Evolutionary conservation across 2,329 filamentous ascomycete species (phyloP).

Genomic region (Stylonectria norvegica): DNA sequence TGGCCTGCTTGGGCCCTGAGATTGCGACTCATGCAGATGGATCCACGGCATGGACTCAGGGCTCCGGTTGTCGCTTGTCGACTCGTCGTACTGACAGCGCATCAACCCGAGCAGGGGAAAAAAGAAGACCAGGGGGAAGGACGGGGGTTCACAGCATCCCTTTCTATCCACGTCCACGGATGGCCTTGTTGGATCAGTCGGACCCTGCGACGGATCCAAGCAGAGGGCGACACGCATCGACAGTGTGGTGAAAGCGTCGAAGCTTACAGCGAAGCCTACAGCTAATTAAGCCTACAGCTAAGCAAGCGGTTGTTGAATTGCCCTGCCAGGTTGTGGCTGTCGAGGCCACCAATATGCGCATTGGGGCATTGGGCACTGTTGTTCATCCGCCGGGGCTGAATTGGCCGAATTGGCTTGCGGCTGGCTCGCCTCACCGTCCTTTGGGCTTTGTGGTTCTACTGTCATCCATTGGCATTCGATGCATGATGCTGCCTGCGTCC

Average conservation of each 20-base stretch:
- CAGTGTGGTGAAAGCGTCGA: too few relatives aligned
- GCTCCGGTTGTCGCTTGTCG: neutral
- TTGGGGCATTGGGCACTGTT: too few relatives aligned
- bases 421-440: constrained; percentile 13
- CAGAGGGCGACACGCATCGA: constrained; percentile 10
- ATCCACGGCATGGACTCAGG: constrained; percentile 19
- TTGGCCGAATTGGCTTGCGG: constrained; percentile 7
- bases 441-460: constrained; percentile 7
- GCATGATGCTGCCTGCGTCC: constrained; percentile 3
- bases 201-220: constrained; percentile 8
- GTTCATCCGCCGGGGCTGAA: too few relatives aligned
- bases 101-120: constrained; percentile 13
- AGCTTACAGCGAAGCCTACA: too few relatives aligned
- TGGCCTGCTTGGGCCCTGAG: constrained; percentile 10
- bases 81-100: constrained; percentile 26
- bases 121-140: neutral
- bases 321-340: constrained; percentile 9
- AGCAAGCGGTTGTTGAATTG: constrained; percentile 3
- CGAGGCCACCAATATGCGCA: too few relatives aligned
- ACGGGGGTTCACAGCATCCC: too few relatives aligned
- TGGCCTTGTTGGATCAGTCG: constrained; percentile 3
- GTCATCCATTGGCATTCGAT: constrained; percentile 2
- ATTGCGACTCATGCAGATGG: constrained; percentile 25
- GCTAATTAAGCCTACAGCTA: too few relatives aligned
- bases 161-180: too few relatives aligned